Evolutionary conservation across 495 filamentous ascomycete species (phyloP), one percentile per base, ranked within the genome.

Genomic region (Staphylotrichum longicolle): DNA sequence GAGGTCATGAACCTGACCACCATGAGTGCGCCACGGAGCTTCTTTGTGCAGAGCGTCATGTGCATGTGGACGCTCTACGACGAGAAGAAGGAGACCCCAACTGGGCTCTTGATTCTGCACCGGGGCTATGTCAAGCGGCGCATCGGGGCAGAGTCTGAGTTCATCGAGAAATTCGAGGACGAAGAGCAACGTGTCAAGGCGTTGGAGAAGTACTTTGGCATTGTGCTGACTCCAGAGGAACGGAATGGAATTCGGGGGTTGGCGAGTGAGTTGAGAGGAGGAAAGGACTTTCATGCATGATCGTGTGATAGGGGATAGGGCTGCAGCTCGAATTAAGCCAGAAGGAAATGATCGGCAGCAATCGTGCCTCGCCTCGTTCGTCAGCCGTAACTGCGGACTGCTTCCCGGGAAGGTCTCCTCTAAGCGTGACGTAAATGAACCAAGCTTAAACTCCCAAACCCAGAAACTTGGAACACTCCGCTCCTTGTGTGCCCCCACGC

Each of bases 1-100:
- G 82, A 82, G 44, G 74, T 88, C 11, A 86, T 91, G 72, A 91
- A 86, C 72, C 80, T 80, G 57, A 80, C 63, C 0, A 75, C 73
- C 5, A 75, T 70, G 69, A 74, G 70, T 14, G 58, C 62, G 57
- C 72, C 67, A 0, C 69, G 64, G 20, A 78, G 75, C 57, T 75
- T 70, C 54, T 82, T 82, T 27, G 75, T 77, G 11, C 71, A 78
- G 58, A 68, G 63, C 14, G 67, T 81, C 32, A 57, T 81, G 58
- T 70, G 71, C 51, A 57, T 72, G 59, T 63, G 66, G 40, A 71
- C 75, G 15, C 34, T 85, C 37, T 60, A 86, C 10, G 63, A 83
- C 32, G 67, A 70, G 1, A 71, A 72, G 12, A 46, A 8, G 30
- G 48, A 59, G 4, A 30, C 32, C 33, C 47, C 64, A 0, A 54